Conservation (phyloP, 1,284 basidiomycete species). For the Pseudozyma thailandica region DNA sequence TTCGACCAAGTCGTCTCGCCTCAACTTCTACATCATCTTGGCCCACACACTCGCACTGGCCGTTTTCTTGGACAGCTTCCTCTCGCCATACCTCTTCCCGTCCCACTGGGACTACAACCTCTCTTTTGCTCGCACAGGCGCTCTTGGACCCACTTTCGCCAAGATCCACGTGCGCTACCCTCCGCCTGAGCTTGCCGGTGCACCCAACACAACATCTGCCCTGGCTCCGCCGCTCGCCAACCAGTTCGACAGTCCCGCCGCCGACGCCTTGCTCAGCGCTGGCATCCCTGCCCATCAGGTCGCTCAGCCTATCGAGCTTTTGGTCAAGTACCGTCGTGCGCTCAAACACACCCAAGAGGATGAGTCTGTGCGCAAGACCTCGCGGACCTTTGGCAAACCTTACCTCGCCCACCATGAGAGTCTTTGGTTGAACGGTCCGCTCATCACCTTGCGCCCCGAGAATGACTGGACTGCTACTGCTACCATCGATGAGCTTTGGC, state of each 20-base stretch:
- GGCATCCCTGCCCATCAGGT: neutral
- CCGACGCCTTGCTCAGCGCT: slow-evolving; percentile 32
- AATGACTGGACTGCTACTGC: slow-evolving; percentile 77
- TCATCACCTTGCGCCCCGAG: slow-evolving; percentile 66
- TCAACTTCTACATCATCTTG: slow-evolving; percentile 51
- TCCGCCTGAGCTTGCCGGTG: slow-evolving; percentile 45
- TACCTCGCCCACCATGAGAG: slow-evolving; percentile 43
- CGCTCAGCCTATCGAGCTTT: slow-evolving; percentile 53
- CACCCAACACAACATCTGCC: slow-evolving; percentile 22
- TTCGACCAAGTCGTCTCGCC: slow-evolving; percentile 49
- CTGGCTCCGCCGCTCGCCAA: slow-evolving; percentile 14
- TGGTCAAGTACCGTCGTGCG: slow-evolving; percentile 43
- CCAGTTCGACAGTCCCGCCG: slow-evolving; percentile 51
- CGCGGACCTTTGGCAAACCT: slow-evolving; percentile 22
- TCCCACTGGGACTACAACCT: slow-evolving; percentile 65
- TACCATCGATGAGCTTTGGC: slow-evolving; percentile 75
- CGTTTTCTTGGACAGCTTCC: slow-evolving; percentile 62
- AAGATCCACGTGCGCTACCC: slow-evolving; percentile 65
- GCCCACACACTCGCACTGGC: slow-evolving; percentile 58
- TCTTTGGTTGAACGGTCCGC: slow-evolving; percentile 65
- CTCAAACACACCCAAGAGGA: slow-evolving; percentile 23
- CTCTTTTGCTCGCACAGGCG: slow-evolving; percentile 61
- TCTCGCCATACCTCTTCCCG: slow-evolving; percentile 64
- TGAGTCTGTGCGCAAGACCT: slow-evolving; percentile 17
- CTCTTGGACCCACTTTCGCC: slow-evolving; percentile 55